Base-by-base conservation (phyloP, 768 basidiomycete genomes). In the Phaffia tasmanica region DNA sequence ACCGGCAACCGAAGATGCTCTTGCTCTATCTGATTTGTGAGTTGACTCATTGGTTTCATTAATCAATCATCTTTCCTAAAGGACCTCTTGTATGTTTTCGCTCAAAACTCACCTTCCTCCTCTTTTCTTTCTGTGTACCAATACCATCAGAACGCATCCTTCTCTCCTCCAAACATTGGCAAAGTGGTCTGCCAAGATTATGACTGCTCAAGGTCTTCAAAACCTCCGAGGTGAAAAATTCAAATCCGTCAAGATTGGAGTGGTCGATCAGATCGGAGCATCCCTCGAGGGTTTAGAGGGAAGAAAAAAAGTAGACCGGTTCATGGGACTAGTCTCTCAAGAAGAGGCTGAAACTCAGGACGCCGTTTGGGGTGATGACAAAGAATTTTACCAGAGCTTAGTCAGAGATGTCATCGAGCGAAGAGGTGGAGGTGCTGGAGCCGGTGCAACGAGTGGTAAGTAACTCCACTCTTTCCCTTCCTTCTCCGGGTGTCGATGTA, bases 181-280 rank as follows among this genome's bases (percentile, higher is more conserved):
- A 49, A 98, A 98, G 76, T 99, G 95, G 95, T 95, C 91, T 14
- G 81, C 86, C 29, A 99, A 98, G 79, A 87, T 98, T 49, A 88
- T 92, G 72, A 88, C 93, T 0, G 92, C 95, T 83, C 91, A 1
- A 86, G 90, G 15, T 84, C 86, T 8, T 62, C 75, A 16, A 72
- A 85, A 81, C 51, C 82, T 88, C 16, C 79, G 85, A 6, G 83
- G 82, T 16, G 86, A 83, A 79, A 73, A 78, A 67, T 79, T 80
- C 79, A 50, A 83, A 81, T 74, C 80, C 77, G 58, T 75, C 79
- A 62, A 87, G 84, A 74, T 72, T 15, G 72, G 72, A 25, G 83
- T 86, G 5, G 82, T 86, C 5, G 83, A 88, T 72, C 80, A 89
- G 49, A 83, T 94, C 56, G 86, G 89, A 70, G 88, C 89, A 69